Evolutionary conservation across 2,329 filamentous ascomycete genomes (phyloP).

Genomic region (Nemania sp.): DNA sequence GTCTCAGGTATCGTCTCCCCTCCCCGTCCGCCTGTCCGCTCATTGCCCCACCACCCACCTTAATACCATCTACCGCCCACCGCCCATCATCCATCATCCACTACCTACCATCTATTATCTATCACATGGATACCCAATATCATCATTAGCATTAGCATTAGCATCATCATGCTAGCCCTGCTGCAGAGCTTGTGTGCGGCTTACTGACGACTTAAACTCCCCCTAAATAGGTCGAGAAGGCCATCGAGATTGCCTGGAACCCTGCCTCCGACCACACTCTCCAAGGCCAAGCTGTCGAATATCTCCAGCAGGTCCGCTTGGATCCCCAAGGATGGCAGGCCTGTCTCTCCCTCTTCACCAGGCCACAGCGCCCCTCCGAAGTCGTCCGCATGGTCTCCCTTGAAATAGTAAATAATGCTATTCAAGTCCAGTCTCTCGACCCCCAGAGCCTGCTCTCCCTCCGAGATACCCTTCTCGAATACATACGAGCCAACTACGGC

Average conservation of each 20-base stretch:
- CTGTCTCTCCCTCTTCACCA: constrained; percentile 86
- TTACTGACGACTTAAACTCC: constrained; percentile 36
- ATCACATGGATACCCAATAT: neutral
- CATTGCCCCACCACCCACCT: constrained; percentile 37
- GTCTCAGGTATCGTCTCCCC: constrained; percentile 57
- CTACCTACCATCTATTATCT: constrained; percentile 6
- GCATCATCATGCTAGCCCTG: neutral
- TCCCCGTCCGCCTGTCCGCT: constrained; percentile 7
- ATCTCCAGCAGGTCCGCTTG: constrained; percentile 80
- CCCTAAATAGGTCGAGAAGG: constrained; percentile 81
- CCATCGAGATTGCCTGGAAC: constrained; percentile 93
- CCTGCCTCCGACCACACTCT: constrained; percentile 79
- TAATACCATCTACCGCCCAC: constrained; percentile 23
- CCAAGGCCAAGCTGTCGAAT: constrained; percentile 86
- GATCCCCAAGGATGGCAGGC: constrained; percentile 91
- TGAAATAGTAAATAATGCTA: constrained; percentile 92
- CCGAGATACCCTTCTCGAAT: constrained; percentile 83
- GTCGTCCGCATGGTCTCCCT: constrained; percentile 89
- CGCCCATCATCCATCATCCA: neutral
- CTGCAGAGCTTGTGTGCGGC: neutral
- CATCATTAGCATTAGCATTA: constrained; percentile 34
- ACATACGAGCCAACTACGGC: constrained; percentile 81
- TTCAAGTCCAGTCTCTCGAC: constrained; percentile 83
- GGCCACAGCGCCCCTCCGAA: constrained; percentile 79
- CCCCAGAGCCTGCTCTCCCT: constrained; percentile 77